These are phyloP conservation scores for Cladorrhinum sp. DNA, from an alignment of 2,329 filamentous ascomycete species.

Conservation along the genomic window DNA sequence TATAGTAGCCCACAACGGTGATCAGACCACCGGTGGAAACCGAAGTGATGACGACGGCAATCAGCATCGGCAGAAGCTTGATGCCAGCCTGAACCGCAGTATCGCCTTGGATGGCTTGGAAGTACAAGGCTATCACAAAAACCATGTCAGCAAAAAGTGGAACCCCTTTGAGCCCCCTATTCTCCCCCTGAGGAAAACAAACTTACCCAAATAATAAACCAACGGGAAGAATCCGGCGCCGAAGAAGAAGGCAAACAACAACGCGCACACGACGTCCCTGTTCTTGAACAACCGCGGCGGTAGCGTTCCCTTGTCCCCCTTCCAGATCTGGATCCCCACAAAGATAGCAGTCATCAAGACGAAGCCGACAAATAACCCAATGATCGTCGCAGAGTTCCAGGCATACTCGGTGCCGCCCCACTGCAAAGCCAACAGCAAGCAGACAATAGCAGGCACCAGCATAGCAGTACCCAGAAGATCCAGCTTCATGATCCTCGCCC, in stretches of 20 bases:
- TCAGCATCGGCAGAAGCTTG: slow-evolving; percentile 52
- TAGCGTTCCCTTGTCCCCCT: slow-evolving; percentile 47
- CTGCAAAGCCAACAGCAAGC: slow-evolving; percentile 54
- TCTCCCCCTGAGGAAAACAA: neutral
- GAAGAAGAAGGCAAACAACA: slow-evolving; percentile 47
- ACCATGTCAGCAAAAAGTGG: neutral
- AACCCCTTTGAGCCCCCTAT: too few relatives aligned
- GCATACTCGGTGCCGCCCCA: slow-evolving; percentile 53
- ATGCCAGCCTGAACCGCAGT: slow-evolving; percentile 53
- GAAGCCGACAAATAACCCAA: slow-evolving; percentile 51
- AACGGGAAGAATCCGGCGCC: slow-evolving; percentile 52
- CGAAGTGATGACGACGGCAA: slow-evolving; percentile 49
- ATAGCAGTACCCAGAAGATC: slow-evolving; percentile 50
- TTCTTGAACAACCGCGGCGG: slow-evolving; percentile 49
- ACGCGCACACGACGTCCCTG: slow-evolving; percentile 39
- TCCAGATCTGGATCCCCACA: slow-evolving; percentile 42
- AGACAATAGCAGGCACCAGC: slow-evolving; percentile 51
- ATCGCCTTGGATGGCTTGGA: slow-evolving; percentile 53
- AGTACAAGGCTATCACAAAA: slow-evolving; percentile 45
- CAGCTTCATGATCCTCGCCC: slow-evolving; percentile 42
- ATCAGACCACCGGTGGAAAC: slow-evolving; percentile 25
- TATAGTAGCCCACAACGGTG: slow-evolving; percentile 42
- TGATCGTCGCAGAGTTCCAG: slow-evolving; percentile 48
- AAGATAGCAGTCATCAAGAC: slow-evolving; percentile 47
- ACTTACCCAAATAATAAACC: slow-evolving; percentile 52